Base-by-base conservation (phyloP, 176 grass and related monocot species). In the Olyra latifolia region DNA sequence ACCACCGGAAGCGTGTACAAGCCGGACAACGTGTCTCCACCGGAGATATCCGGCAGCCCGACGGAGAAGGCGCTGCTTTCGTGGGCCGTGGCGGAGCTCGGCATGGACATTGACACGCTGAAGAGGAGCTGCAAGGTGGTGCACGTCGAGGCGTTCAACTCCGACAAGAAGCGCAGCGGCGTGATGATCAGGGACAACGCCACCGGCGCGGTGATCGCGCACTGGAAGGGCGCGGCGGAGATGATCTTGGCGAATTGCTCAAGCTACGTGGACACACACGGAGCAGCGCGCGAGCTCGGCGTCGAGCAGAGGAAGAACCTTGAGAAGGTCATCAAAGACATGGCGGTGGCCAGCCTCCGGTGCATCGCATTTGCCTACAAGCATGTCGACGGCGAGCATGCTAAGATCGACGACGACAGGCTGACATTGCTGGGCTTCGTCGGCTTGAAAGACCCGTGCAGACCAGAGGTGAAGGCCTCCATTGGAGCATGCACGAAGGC, bases 1-100 rank as follows among this genome's bases (percentile, higher is more conserved):
- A 95, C 95, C 42, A 93, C 95, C 0, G 95, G 95, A 1, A 89
- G 86, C 27, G 86, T 98, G 12, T 98, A 91, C 66, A 66, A 2
- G 48, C 52, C 82, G 2, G 81, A 89, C 69, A 69, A 70, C 52
- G 59, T 73, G 7, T 92, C 83, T 0, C 65, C 60, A n/a, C 84
- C 81, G 20, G 92, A 95, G 67, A 91, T 95, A 2, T 78, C 92
- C 0, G 95, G 92, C 4, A 95, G 92, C 75, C 92, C 95, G 8
- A 98, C 95, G n/a, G 95, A 98, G 84, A 98, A 95, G 75, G 95
- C 95, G 1, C 81, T 98, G 63, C 95, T 98, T 49, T 82, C 83
- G 0, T 98, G 95, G 95, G 90, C 92, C 3, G 71, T 93, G 7
- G n/a, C 8, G 27, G 82, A 87, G 27, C 77, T 98, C 16, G 47